Conservation (phyloP, 1,284 basidiomycete species). For the Peniophora sp. region DNA sequence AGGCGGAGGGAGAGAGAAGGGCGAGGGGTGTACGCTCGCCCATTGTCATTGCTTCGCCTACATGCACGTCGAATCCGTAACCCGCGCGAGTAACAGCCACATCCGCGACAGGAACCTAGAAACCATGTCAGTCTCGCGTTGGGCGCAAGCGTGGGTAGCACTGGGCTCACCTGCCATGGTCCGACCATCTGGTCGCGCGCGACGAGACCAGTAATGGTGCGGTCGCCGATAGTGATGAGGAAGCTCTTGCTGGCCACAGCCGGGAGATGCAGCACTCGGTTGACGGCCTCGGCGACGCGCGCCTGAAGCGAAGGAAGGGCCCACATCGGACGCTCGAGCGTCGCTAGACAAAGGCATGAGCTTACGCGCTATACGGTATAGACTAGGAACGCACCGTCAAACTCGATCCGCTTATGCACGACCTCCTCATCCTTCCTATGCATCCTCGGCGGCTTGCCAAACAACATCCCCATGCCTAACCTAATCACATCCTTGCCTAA, state of each 20-base stretch:
- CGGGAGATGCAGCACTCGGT: conserved; percentile 85
- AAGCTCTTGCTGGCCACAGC: conserved; percentile 95
- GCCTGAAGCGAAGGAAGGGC: conserved; percentile 25
- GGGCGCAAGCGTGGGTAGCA: too few relatives aligned
- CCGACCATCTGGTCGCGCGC: conserved; percentile 98
- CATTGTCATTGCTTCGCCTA: conserved; percentile 96
- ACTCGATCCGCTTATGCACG: too few relatives aligned
- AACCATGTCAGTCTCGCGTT: too few relatives aligned
- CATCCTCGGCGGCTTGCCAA: conserved; percentile 96
- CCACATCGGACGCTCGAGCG: conserved; percentile 62
- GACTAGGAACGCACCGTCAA: too few relatives aligned
- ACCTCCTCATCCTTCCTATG: conserved; percentile 12
- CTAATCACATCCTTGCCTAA: conserved; percentile 78
- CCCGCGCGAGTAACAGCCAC: conserved; percentile 92
- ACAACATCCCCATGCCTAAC: conserved; percentile 91
- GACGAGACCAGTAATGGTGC: conserved; percentile 90
- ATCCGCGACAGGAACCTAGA: conserved; percentile 83
- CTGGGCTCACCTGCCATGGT: conserved; percentile 67
- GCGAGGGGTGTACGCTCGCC: conserved; percentile 95
- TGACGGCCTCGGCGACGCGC: conserved; percentile 55
- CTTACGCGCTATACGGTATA: conserved; percentile 28
- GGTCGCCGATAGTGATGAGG: conserved; percentile 97
- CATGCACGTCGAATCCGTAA: conserved; percentile 85
- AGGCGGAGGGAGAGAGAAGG: conserved; percentile 80
- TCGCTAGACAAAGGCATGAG: conserved; percentile 63